These are phyloP conservation scores for Croton setiger DNA, from an alignment of 441 rosid genomes.

Conservation along the genomic window DNA sequence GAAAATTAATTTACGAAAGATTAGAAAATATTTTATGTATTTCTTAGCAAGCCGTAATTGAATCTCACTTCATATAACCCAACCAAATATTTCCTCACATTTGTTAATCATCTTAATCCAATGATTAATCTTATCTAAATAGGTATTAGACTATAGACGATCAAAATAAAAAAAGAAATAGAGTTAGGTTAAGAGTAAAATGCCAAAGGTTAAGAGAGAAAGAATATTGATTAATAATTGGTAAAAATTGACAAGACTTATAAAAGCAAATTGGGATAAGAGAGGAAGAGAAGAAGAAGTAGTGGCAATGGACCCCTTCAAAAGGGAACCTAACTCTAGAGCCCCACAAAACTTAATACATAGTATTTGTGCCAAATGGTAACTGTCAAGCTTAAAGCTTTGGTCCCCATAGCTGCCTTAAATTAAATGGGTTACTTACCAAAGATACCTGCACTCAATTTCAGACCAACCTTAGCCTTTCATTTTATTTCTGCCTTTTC, in stretches of 20 bases:
- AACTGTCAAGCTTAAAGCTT: slow-evolving; percentile 19
- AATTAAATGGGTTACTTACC: slow-evolving; percentile 32
- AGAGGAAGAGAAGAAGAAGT: slow-evolving; percentile 19
- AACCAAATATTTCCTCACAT: no score
- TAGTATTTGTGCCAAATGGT: slow-evolving; percentile 27
- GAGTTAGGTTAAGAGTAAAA: no score
- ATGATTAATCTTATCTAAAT: no score
- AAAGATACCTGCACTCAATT: slow-evolving; percentile 26
- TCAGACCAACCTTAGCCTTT: slow-evolving; percentile 21
- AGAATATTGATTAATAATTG: slow-evolving; percentile 45
- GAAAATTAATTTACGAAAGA: no score
- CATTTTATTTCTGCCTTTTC: slow-evolving; percentile 1
- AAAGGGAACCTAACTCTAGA: slow-evolving; percentile 5
- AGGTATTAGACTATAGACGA: no score
- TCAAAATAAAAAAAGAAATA: no score
- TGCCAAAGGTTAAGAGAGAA: no score
- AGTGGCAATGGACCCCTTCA: slow-evolving; percentile 18
- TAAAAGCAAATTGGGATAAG: slow-evolving; percentile 37
- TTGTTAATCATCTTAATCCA: no score
- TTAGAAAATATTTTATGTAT: no score
- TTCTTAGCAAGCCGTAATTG: no score
- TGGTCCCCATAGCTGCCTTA: slow-evolving; percentile 29
- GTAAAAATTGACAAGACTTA: slow-evolving; percentile 35
- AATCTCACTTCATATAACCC: no score
- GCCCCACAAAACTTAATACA: slow-evolving; percentile 19